These are phyloP conservation scores for Neurospora sp. DNA, from an alignment of 495 filamentous ascomycete species.

Conservation along the genomic window DNA sequence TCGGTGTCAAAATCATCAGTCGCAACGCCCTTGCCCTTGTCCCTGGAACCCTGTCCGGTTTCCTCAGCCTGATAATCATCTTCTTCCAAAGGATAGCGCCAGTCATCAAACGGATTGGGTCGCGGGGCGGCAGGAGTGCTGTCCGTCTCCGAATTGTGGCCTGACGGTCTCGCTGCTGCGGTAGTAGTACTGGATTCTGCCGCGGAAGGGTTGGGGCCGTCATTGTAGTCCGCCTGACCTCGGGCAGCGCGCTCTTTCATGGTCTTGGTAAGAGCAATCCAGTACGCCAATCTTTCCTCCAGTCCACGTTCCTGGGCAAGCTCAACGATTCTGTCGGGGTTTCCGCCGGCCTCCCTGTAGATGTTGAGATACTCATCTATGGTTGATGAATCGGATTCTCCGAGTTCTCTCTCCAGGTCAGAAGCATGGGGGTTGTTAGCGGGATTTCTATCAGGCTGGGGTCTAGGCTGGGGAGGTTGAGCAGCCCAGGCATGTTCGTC, in stretches of 20 bases:
- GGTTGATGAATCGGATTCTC: conserved; percentile 8
- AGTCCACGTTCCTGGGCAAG: conserved; percentile 54
- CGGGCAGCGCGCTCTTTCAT: conserved; percentile 12
- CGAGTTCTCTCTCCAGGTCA: neutral
- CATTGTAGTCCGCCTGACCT: neutral
- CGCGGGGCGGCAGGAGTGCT: neutral
- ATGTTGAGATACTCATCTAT: conserved; percentile 40
- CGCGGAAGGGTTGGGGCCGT: neutral
- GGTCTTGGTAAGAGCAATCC: conserved; percentile 28
- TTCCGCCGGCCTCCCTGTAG: conserved; percentile 44
- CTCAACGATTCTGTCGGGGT: conserved; percentile 47
- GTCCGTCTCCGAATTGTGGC: neutral
- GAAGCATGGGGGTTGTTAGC: neutral
- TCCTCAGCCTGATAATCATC: neutral
- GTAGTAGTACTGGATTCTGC: neutral
- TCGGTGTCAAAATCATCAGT: neutral
- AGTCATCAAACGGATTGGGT: neutral
- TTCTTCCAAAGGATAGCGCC: neutral
- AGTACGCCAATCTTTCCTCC: conserved; percentile 44
- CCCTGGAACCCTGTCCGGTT: neutral
- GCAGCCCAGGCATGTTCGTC: conserved; percentile 3
- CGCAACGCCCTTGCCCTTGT: conserved; percentile 8
- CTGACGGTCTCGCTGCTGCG: neutral
- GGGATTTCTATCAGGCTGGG: neutral
- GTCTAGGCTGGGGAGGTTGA: neutral